Evolutionary conservation across 106 monocot genomes (phyloP).

Genomic region (Phalaenopsis equestris): DNA sequence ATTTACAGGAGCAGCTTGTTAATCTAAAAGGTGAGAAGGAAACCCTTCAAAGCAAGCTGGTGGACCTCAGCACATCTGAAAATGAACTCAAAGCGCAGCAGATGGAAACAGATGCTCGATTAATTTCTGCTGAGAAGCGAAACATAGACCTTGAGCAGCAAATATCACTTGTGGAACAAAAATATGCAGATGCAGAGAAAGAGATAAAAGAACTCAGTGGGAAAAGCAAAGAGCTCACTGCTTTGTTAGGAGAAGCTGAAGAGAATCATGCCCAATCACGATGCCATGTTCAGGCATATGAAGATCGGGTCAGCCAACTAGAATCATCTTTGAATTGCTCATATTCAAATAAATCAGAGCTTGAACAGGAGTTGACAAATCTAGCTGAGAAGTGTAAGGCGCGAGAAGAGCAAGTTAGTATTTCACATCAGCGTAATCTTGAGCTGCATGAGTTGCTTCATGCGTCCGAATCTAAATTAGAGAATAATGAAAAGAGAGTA

Average conservation of each 20-base stretch:
- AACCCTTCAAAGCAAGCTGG: slow-evolving; percentile 27
- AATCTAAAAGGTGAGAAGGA: slow-evolving; percentile 52
- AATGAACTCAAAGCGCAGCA: slow-evolving; percentile 36
- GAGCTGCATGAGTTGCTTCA: slow-evolving; percentile 52
- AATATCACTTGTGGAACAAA: slow-evolving; percentile 33
- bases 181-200: slow-evolving; percentile 29
- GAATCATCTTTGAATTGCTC: slow-evolving; percentile 45
- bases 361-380: slow-evolving; percentile 48
- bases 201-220: slow-evolving; percentile 36
- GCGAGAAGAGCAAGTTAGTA: slow-evolving; percentile 27
- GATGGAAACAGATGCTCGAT: slow-evolving; percentile 41
- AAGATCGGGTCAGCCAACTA: slow-evolving; percentile 50
- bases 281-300: slow-evolving; percentile 34
- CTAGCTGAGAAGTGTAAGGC: slow-evolving; percentile 34
- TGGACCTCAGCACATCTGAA: slow-evolving; percentile 35
- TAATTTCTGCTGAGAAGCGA: slow-evolving; percentile 44
- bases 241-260: slow-evolving; percentile 26
- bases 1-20: slow-evolving; percentile 47
- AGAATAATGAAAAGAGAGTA: slow-evolving; percentile 37
- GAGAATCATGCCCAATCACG: slow-evolving; percentile 31
- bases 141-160: slow-evolving; percentile 56
- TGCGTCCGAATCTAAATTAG: slow-evolving; percentile 36
- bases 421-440: slow-evolving; percentile 29
- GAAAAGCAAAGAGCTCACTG: slow-evolving; percentile 39
- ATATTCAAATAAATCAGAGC: slow-evolving; percentile 25